phyloP scores from a whole-genome alignment of 2,329 filamentous ascomycete species.

The Clarireedia paspali region DNA sequence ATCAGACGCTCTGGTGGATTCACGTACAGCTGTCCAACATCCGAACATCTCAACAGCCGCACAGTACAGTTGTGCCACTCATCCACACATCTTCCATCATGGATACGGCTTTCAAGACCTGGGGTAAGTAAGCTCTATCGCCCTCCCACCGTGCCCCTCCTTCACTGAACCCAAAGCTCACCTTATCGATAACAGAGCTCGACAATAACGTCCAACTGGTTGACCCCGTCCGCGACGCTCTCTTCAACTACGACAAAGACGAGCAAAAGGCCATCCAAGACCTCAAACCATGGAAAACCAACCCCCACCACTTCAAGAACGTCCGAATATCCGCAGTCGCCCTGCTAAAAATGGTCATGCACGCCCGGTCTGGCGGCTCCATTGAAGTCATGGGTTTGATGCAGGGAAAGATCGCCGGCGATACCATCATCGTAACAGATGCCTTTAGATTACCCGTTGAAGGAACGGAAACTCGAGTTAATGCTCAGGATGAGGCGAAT shows the following conservation, averaged over 20 bases:
- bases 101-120: constrained; percentile 51
- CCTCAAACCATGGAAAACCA: constrained; percentile 65
- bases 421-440: constrained; percentile 87
- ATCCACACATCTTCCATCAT: constrained; percentile 28
- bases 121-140: constrained; percentile 40
- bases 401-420: constrained; percentile 84
- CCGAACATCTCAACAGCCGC: too few species aligned
- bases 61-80: too few species aligned
- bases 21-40: too few species aligned
- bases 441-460: constrained; percentile 91
- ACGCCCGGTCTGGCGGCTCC: constrained; percentile 86
- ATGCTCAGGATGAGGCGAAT: constrained; percentile 91
- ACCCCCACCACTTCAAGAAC: constrained; percentile 84
- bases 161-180: constrained; percentile 14
- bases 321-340: constrained; percentile 92
- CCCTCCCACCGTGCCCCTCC: not conserved
- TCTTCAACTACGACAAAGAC: constrained; percentile 72
- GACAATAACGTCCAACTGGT: constrained; percentile 80
- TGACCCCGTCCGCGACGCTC: constrained; percentile 79
- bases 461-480: constrained; percentile 96
- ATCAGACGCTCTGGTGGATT: too few species aligned
- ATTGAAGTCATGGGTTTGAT: constrained; percentile 98
- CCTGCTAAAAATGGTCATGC: constrained; percentile 98
- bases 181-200: constrained; percentile 54
- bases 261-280: constrained; percentile 60